phyloP scores from a whole-genome alignment of 208 protist species.

The Leishmania aethiopica region DNA sequence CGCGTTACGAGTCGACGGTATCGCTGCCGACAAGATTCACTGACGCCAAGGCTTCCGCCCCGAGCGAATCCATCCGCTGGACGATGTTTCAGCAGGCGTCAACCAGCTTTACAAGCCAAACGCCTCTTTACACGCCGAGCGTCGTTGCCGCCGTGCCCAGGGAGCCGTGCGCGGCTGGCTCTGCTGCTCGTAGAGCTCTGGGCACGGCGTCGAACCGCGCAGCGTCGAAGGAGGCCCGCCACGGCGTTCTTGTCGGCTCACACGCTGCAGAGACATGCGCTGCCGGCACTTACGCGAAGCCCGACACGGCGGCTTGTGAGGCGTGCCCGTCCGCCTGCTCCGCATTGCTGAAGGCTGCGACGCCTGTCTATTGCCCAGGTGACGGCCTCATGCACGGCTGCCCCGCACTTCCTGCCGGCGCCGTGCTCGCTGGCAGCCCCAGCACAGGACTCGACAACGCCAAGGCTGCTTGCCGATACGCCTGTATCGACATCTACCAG shows the following conservation, averaged over 20 bases:
- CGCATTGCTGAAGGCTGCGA: background rate
- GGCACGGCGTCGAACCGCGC: background rate
- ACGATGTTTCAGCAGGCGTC: conserved; percentile 2
- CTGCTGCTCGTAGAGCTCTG: background rate
- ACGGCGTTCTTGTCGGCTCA: background rate
- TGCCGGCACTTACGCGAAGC: conserved; percentile 17
- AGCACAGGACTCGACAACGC: conserved; percentile 1
- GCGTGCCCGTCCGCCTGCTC: conserved; percentile 23
- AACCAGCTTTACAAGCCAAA: background rate
- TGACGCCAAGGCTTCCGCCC: background rate
- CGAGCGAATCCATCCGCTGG: conserved; percentile 1
- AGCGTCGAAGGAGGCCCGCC: background rate
- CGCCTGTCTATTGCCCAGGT: conserved; percentile 30
- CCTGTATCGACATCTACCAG: conserved; percentile 14
- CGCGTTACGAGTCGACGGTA: conserved; percentile 22
- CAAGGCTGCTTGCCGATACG: conserved; percentile 21
- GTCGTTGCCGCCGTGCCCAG: background rate
- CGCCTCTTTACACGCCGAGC: conserved; percentile 10
- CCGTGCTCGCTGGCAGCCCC: conserved; percentile 12
- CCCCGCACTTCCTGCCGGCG: conserved; percentile 11
- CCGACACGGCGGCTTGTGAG: conserved; percentile 7
- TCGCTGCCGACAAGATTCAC: background rate
- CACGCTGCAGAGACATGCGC: background rate
- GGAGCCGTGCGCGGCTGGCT: background rate
- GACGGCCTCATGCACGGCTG: conserved; percentile 36